Conservation (phyloP, 768 basidiomycete genomes). For the Mycena maculata region DNA sequence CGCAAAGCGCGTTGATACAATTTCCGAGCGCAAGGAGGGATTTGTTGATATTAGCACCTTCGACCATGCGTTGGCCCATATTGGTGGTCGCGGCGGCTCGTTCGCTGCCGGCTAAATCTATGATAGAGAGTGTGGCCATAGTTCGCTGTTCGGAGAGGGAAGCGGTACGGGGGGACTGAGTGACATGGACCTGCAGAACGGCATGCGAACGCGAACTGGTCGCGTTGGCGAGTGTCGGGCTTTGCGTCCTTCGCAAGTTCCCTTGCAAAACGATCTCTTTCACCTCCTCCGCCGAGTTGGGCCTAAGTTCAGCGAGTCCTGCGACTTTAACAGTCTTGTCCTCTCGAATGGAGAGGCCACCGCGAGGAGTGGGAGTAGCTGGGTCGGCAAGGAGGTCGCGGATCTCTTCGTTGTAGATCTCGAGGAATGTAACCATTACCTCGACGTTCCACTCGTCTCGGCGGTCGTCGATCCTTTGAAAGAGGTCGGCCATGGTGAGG, state of each 20-base stretch:
- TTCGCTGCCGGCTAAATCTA: slow-evolving; percentile 97
- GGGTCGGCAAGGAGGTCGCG: slow-evolving; percentile 91
- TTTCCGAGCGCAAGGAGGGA: slow-evolving; percentile 96
- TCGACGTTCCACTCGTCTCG: slow-evolving; percentile 87
- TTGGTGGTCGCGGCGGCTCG: slow-evolving; percentile 96
- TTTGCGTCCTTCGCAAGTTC: slow-evolving; percentile 89
- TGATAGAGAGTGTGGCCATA: slow-evolving; percentile 94
- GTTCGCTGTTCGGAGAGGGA: slow-evolving; percentile 84
- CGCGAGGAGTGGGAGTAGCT: slow-evolving; percentile 70
- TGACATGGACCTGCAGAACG: slow-evolving; percentile 95
- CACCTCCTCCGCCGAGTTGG: slow-evolving; percentile 89
- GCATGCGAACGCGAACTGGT: slow-evolving; percentile 98
- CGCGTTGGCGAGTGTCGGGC: slow-evolving; percentile 95
- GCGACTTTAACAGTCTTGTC: slow-evolving; percentile 93
- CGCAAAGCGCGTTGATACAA: slow-evolving; percentile 98
- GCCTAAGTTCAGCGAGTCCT: slow-evolving; percentile 84
- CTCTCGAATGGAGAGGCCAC: slow-evolving; percentile 93
- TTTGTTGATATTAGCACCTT: slow-evolving; percentile 99
- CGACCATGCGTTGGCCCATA: slow-evolving; percentile 98
- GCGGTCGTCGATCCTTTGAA: slow-evolving; percentile 90
- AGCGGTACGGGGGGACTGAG: slow-evolving; percentile 87
- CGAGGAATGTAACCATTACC: slow-evolving; percentile 94
- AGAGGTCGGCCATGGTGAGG: slow-evolving; percentile 96
- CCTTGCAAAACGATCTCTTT: slow-evolving; percentile 93
- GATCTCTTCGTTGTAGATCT: slow-evolving; percentile 99